Evolutionary conservation across 1,284 basidiomycete genomes (phyloP).

Genomic region (Tilletia setariae): DNA sequence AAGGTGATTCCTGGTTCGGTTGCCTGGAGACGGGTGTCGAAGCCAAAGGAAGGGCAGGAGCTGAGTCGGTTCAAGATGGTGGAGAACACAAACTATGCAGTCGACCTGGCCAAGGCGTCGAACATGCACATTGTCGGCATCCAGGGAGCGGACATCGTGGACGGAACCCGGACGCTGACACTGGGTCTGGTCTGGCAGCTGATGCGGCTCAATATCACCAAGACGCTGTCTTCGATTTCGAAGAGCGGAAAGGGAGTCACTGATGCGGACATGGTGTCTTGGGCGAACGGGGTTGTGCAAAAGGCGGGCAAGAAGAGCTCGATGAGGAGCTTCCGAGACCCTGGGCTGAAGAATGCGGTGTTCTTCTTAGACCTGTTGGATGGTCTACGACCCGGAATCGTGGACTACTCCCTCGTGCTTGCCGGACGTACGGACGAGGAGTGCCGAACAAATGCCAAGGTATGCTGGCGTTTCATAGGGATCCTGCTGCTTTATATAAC

Average conservation of each 20-base stretch:
- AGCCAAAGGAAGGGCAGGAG: conserved; percentile 76
- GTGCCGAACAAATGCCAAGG: conserved; percentile 75
- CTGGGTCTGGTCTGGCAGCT: conserved; percentile 96
- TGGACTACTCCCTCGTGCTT: conserved; percentile 81
- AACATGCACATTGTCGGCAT: conserved; percentile 95
- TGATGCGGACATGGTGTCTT: conserved; percentile 89
- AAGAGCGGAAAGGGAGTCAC: conserved; percentile 74
- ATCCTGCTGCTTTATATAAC: background rate
- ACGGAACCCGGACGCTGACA: conserved; percentile 83
- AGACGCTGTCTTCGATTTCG: conserved; percentile 76
- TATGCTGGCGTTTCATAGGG: background rate
- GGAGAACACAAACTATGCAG: conserved; percentile 94
- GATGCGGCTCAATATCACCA: conserved; percentile 88
- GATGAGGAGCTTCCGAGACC: conserved; percentile 91
- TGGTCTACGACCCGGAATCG: conserved; percentile 85
- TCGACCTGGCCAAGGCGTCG: conserved; percentile 87
- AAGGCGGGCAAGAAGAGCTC: conserved; percentile 65
- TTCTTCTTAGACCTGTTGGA: conserved; percentile 95
- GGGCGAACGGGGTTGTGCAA: conserved; percentile 89
- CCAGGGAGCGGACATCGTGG: conserved; percentile 94
- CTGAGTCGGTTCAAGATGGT: conserved; percentile 94
- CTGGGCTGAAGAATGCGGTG: conserved; percentile 78
- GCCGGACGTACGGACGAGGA: conserved; percentile 75
- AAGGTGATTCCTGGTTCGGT: conserved; percentile 89
- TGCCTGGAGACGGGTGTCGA: conserved; percentile 87